These are phyloP conservation scores for Neofusicoccum umdonicola DNA, from an alignment of 2,329 filamentous ascomycete species.

Conservation along the genomic window DNA sequence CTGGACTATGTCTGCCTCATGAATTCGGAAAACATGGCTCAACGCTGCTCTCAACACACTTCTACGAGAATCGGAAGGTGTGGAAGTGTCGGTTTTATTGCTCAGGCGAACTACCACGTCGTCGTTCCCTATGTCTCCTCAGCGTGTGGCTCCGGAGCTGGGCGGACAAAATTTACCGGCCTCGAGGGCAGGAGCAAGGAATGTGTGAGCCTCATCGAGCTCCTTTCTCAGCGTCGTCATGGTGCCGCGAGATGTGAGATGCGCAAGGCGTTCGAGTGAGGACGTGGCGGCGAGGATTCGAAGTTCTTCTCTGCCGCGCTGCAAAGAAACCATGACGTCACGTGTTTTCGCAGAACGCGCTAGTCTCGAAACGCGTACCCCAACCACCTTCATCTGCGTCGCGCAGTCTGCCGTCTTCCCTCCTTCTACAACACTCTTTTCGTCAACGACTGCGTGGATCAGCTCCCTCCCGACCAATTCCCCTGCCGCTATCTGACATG, in stretches of 20 bases:
- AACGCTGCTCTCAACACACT: slow-evolving; percentile 24
- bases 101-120: slow-evolving; percentile 7
- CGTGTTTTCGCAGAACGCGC: slow-evolving; percentile 12
- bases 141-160: not conserved
- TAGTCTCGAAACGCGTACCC: slow-evolving; percentile 18
- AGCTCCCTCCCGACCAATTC: not conserved
- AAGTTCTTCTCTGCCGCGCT: not conserved
- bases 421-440: slow-evolving; percentile 7
- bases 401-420: not conserved
- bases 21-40: slow-evolving; percentile 32
- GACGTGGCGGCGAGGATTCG: not conserved
- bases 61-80: not conserved
- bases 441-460: slow-evolving; percentile 10
- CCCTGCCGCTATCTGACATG: not conserved
- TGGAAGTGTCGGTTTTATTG: not conserved
- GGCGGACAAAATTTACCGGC: slow-evolving; percentile 6
- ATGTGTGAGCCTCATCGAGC: slow-evolving; percentile 28
- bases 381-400: not conserved
- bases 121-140: slow-evolving; percentile 10
- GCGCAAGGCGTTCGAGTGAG: not conserved
- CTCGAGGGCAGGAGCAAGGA: slow-evolving; percentile 7
- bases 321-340: not conserved
- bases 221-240: slow-evolving; percentile 27
- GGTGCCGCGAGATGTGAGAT: not conserved
- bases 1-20: slow-evolving; percentile 30